Evolutionary conservation across 176 grass and related monocot species (phyloP).

Genomic region (Triticum aestivum): DNA sequence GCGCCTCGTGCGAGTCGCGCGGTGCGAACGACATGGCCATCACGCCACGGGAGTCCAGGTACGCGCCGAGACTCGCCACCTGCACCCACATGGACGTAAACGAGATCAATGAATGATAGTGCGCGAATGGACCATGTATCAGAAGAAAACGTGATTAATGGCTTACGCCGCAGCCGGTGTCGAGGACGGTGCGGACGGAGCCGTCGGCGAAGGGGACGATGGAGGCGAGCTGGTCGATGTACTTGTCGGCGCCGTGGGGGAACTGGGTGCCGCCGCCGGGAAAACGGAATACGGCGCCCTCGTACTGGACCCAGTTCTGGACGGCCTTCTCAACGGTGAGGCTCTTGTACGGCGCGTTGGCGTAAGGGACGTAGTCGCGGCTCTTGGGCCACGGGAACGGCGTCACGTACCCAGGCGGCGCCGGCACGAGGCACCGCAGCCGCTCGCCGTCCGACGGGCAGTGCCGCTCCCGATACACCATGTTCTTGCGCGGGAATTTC

Average conservation of each 20-base stretch:
- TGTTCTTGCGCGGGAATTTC: slow-evolving; percentile 73
- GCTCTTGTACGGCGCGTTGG: slow-evolving; percentile 93
- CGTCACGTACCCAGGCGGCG: slow-evolving; percentile 70
- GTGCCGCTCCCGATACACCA: slow-evolving; percentile 92
- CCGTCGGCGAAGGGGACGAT: slow-evolving; percentile 69
- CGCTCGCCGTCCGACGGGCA: slow-evolving; percentile 67
- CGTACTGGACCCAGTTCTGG: slow-evolving; percentile 88
- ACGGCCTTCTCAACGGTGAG: slow-evolving; percentile 96
- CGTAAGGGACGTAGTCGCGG: slow-evolving; percentile 79
- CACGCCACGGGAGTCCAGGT: slow-evolving; percentile 69
- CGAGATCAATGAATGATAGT: neutral
- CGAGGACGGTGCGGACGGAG: slow-evolving; percentile 75
- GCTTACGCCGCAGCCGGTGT: slow-evolving; percentile 86
- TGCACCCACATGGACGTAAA: neutral
- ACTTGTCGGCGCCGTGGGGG: slow-evolving; percentile 74
- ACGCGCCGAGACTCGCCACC: slow-evolving; percentile 91
- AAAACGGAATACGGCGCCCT: slow-evolving; percentile 72
- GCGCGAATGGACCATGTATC: neutral
- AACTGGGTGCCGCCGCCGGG: slow-evolving; percentile 94
- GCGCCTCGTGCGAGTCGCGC: slow-evolving; percentile 93
- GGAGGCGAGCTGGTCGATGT: slow-evolving; percentile 73
- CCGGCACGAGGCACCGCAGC: slow-evolving; percentile 71
- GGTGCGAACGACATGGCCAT: slow-evolving; percentile 92
- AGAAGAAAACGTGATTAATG: neutral
- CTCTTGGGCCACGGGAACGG: slow-evolving; percentile 91